Base-by-base conservation (phyloP, 495 filamentous ascomycete species). In the Neurospora sp. region DNA sequence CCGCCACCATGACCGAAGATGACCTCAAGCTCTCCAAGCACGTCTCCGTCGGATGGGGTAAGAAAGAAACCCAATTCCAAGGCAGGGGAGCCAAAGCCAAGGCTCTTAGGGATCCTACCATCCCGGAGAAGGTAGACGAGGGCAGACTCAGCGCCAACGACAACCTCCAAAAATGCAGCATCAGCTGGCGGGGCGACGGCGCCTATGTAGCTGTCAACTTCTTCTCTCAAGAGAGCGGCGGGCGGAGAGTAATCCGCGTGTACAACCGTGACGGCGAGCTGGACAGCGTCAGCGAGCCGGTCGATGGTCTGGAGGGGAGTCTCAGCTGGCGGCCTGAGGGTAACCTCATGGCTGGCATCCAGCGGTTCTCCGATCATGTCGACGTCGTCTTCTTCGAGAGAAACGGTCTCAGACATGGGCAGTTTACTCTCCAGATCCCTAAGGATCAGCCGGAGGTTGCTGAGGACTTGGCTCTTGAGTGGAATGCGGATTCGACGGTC, bases 21-120 rank as follows among this genome's bases (percentile, higher is more conserved):
- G 96, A 99, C 81, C 84, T 97, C 71, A 90, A 94, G 77, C 87
- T 89, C 2, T 98, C 96, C 1, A 93, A 92, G 80, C 96, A 99
- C 88, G 96, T 99, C 59, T 97, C 94, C 24, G 96, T 99, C 31
- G 96, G 96, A 71, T 99, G 96, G 96, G 96, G 96, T 74, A 98
- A 98, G 85, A 90, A 91, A 79, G 96, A 99, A 82, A 99, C 96
- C 7, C 96, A 99, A 82, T 99, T 99, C 78, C 92, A 97, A 78
- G 96, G 96, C 70, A 94, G 93, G 79, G 90, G 94, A 77, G 96
- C 94, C 42, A 96, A 94, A 80, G 93, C 93, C 45, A 96, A 94
- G 79, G 92, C 92, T 38, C 86, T 98, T 43, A 87, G 92, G 71
- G 96, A 99, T 80, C 96, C 96, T 19, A 99, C 96, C 24, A 91